These are phyloP conservation scores for Didymella pinodella DNA, from an alignment of 2,329 filamentous ascomycete genomes.

Conservation along the genomic window DNA sequence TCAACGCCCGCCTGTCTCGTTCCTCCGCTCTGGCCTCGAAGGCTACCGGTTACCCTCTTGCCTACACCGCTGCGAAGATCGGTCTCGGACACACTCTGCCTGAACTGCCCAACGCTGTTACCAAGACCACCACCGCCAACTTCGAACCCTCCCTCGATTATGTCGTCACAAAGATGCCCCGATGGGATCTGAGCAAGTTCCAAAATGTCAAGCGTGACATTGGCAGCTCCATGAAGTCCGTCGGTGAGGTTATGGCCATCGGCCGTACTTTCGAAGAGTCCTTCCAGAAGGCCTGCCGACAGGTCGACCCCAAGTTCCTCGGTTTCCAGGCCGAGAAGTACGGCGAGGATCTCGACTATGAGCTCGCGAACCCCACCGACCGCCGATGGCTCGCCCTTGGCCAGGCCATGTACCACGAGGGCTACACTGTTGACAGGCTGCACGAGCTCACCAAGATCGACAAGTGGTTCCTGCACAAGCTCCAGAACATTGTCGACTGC, in stretches of 20 bases:
- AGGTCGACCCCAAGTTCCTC: constrained; percentile 90
- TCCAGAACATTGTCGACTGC: constrained; percentile 95
- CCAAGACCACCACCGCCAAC: constrained; percentile 98
- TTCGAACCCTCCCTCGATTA: constrained; percentile 98
- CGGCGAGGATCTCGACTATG: constrained; percentile 82
- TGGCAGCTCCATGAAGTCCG: constrained; percentile 97
- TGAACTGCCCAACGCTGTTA: constrained; percentile 96
- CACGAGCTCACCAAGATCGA: constrained; percentile 98
- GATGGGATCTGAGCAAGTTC: constrained; percentile 99
- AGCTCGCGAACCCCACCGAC: constrained; percentile 91
- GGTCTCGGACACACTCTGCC: constrained; percentile 94
- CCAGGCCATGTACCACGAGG: constrained; percentile 96
- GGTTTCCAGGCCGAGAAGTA: constrained; percentile 97
- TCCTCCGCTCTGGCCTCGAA: constrained; percentile 97
- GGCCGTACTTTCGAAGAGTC: constrained; percentile 98
- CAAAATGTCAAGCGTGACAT: constrained; percentile 98
- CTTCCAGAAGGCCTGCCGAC: constrained; percentile 97
- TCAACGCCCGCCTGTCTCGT: constrained; percentile 97
- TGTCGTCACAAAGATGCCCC: constrained; percentile 97
- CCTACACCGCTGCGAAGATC: constrained; percentile 98
- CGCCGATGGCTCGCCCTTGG: constrained; percentile 97
- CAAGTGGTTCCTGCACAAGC: constrained; percentile 99
- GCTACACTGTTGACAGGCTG: constrained; percentile 89
- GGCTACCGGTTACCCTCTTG: constrained; percentile 95
- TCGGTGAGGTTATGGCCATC: constrained; percentile 99